phyloP scores from a whole-genome alignment of 768 basidiomycete species.

The Peribolospora kevripleyi region DNA sequence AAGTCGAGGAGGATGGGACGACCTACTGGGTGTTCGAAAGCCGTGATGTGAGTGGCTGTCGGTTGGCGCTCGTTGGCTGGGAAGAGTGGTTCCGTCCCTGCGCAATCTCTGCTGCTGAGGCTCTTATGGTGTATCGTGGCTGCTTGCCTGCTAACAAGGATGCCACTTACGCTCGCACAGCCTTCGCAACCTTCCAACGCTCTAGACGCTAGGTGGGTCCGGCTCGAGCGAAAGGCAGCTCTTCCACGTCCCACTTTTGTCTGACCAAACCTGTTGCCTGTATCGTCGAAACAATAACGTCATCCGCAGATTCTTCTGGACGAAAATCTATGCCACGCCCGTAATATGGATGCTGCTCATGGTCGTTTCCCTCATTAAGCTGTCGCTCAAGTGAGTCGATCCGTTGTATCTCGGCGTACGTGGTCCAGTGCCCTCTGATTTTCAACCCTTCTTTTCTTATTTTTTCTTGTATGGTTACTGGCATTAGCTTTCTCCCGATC shows the following conservation, averaged over 20 bases:
- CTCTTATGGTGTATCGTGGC: too few relatives aligned
- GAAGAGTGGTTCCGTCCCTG: too few relatives aligned
- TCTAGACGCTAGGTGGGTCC: conserved; percentile 39
- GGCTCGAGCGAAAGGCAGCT: conserved; percentile 1
- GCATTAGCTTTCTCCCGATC: conserved; percentile 52
- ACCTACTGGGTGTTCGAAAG: conserved; percentile 95
- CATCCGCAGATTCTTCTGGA: conserved; percentile 24
- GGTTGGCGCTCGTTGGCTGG: not conserved
- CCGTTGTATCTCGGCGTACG: not conserved
- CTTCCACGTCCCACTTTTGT: not conserved
- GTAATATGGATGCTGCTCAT: conserved; percentile 64
- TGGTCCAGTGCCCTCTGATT: not conserved
- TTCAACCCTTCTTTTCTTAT: not conserved
- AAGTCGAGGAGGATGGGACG: conserved; percentile 80
- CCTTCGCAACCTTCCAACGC: conserved; percentile 34
- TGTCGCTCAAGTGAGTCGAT: conserved; percentile 51
- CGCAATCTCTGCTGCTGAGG: too few relatives aligned
- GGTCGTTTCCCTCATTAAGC: conserved; percentile 67
- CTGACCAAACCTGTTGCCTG: not conserved
- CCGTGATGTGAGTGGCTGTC: conserved; percentile 44
- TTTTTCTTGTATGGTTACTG: not conserved
- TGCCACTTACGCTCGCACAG: not conserved
- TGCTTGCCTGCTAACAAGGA: too few relatives aligned
- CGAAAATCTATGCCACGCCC: conserved; percentile 73
- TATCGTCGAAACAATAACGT: not conserved